Percentiles rank a stretch among this genome's conserved stretches.
These are phyloP conservation scores for Podospora pseudoanserina DNA, from an alignment of 495 filamentous ascomycete genomes.

Conservation along the genomic window DNA sequence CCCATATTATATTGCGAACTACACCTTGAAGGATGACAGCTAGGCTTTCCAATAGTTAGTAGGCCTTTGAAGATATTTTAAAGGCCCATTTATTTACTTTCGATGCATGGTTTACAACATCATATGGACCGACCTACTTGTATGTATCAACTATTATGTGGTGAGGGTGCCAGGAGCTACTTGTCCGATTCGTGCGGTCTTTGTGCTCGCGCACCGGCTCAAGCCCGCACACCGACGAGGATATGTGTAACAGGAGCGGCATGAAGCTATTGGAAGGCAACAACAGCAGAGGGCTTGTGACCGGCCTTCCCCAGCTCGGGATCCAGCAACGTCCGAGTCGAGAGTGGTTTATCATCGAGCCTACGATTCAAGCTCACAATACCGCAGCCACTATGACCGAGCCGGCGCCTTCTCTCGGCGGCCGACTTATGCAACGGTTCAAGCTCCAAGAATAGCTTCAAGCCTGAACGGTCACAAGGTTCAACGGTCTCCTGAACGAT, in stretches of 20 bases:
- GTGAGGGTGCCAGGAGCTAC: too few relatives aligned
- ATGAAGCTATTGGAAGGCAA: neutral
- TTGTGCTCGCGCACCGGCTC: neutral
- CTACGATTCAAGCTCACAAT: neutral
- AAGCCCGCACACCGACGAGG: neutral
- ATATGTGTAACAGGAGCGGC: neutral
- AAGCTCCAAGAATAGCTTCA: neutral
- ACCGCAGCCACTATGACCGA: neutral
- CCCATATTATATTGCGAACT: too few relatives aligned
- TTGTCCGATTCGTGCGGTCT: neutral
- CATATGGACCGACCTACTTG: too few relatives aligned
- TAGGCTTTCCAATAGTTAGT: neutral
- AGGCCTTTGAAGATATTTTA: too few relatives aligned
- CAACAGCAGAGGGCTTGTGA: neutral
- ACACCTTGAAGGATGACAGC: neutral
- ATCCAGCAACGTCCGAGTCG: conserved; percentile 1
- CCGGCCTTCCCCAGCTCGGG: conserved; percentile 15
- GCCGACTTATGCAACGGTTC: neutral
- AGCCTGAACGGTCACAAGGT: neutral
- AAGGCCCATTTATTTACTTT: too few relatives aligned
- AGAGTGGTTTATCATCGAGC: neutral
- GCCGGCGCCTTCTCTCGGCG: neutral
- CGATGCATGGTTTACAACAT: too few relatives aligned
- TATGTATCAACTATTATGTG: too few relatives aligned
- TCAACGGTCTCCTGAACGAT: neutral